Evolutionary conservation across 768 basidiomycete species (phyloP).

Genomic region (Austroboletus festivus): DNA sequence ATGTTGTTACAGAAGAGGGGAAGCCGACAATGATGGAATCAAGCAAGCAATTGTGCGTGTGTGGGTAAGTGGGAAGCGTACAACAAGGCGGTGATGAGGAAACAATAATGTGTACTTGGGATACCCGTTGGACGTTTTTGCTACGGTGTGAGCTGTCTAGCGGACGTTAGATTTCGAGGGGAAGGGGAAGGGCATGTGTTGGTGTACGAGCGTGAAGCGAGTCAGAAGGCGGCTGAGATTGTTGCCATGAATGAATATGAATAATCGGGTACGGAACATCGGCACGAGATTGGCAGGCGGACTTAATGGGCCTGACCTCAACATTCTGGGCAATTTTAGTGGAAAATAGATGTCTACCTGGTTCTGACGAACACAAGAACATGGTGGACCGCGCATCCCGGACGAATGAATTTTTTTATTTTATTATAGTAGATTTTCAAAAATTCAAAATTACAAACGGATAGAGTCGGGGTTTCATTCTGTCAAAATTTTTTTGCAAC

Average conservation of each 20-base stretch:
- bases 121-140: too few species aligned
- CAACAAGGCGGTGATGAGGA: too few species aligned
- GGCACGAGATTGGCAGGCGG: slow-evolving; percentile 21
- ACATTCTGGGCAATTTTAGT: slow-evolving; percentile 9
- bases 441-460: slow-evolving; percentile 18
- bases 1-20: slow-evolving; percentile 8
- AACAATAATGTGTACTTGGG: too few species aligned
- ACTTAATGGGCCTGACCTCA: slow-evolving; percentile 2
- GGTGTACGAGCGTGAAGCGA: slow-evolving; percentile 1
- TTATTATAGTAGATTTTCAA: too few species aligned
- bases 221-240: neutral
- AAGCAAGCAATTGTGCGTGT: slow-evolving; percentile 4
- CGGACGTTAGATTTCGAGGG: too few species aligned
- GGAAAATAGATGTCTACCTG: slow-evolving; percentile 10
- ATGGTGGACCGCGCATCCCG: neutral
- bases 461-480: slow-evolving; percentile 34
- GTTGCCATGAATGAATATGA: slow-evolving; percentile 18
- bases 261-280: slow-evolving; percentile 19
- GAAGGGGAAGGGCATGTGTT: slow-evolving; percentile 1
- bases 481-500: slow-evolving; percentile 27
- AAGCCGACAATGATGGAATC: slow-evolving; percentile 4
- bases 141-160: too few species aligned
- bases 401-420: too few species aligned
- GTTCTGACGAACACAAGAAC: slow-evolving; percentile 17
- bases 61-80: too few species aligned